Evolutionary conservation across 2,329 filamentous ascomycete genomes (phyloP).

Genomic region (Elsinoe australis): DNA sequence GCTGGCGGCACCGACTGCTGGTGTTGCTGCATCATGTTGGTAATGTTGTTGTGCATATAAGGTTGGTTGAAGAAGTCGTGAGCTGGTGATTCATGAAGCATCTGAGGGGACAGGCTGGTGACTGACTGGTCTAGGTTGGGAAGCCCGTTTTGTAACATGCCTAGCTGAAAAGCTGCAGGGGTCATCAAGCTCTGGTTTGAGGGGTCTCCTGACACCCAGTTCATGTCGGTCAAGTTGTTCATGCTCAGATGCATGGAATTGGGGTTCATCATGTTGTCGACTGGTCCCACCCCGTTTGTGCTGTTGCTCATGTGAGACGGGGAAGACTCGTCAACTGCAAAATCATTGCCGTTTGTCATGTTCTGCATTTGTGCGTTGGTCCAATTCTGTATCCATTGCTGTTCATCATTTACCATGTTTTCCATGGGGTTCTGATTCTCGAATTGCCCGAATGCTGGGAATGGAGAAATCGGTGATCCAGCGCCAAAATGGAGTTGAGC

Average conservation of each 20-base stretch:
- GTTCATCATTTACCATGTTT: constrained; percentile 49
- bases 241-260: constrained; percentile 25
- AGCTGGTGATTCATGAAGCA: constrained; percentile 60
- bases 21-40: constrained; percentile 54
- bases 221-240: constrained; percentile 24
- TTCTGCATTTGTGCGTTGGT: constrained; percentile 60
- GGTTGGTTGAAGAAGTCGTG: constrained; percentile 72
- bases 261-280: constrained; percentile 85
- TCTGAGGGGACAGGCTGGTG: constrained; percentile 70
- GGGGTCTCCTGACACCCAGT: constrained; percentile 62
- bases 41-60: constrained; percentile 47
- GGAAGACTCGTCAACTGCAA: constrained; percentile 83
- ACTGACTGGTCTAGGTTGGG: constrained; percentile 64
- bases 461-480: constrained; percentile 48
- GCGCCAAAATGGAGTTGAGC: constrained; percentile 69
- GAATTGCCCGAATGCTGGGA: constrained; percentile 33
- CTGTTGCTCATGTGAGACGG: constrained; percentile 88
- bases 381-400: constrained; percentile 79
- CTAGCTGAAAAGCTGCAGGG: constrained; percentile 62
- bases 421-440: constrained; percentile 48
- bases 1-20: constrained; percentile 41
- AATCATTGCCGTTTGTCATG: constrained; percentile 57
- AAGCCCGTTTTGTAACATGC: constrained; percentile 66
- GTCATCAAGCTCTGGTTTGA: constrained; percentile 62
- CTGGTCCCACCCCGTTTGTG: constrained; percentile 83